Evolutionary conservation across 768 basidiomycete species (phyloP).

Genomic region (Lactarius hengduanensis): DNA sequence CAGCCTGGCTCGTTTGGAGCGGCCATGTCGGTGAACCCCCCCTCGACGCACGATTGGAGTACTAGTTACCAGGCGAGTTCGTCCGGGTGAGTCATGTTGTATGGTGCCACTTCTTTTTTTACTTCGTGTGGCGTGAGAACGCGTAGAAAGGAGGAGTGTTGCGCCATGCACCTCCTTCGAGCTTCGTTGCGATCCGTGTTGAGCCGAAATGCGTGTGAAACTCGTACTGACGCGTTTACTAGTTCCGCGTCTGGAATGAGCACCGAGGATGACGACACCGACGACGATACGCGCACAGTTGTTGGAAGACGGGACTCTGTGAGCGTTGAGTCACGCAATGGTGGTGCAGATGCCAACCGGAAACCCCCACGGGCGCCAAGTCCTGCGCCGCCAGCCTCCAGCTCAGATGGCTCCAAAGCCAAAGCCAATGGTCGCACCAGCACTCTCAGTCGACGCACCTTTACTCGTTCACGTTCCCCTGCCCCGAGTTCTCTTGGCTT

Average conservation of each 20-base stretch:
- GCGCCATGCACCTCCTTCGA: not conserved
- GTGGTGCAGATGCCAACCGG: conserved; percentile 3
- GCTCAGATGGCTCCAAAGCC: conserved; percentile 44
- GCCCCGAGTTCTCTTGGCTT: conserved; percentile 40
- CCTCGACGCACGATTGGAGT: conserved; percentile 62
- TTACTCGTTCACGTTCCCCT: conserved; percentile 76
- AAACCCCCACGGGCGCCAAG: conserved; percentile 20
- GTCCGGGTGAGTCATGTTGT: conserved; percentile 53
- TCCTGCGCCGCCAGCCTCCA: conserved; percentile 31
- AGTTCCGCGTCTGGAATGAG: conserved; percentile 52
- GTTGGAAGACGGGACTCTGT: conserved; percentile 15
- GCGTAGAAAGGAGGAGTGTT: not conserved
- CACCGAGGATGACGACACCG: conserved; percentile 59
- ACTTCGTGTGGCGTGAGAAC: no score
- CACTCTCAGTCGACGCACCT: conserved; percentile 43
- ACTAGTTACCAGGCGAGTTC: conserved; percentile 87
- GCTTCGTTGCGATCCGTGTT: not conserved
- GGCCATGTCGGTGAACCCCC: conserved; percentile 29
- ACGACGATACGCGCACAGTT: conserved; percentile 41
- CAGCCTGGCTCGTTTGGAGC: conserved; percentile 33
- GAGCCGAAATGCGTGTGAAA: not conserved
- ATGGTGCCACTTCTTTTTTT: not conserved
- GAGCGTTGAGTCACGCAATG: conserved; percentile 16
- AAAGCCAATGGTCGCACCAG: conserved; percentile 39
- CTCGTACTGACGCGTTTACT: not conserved